phyloP scores from a whole-genome alignment of 2,329 filamentous ascomycete species.

The Cyclaneusma minus region DNA sequence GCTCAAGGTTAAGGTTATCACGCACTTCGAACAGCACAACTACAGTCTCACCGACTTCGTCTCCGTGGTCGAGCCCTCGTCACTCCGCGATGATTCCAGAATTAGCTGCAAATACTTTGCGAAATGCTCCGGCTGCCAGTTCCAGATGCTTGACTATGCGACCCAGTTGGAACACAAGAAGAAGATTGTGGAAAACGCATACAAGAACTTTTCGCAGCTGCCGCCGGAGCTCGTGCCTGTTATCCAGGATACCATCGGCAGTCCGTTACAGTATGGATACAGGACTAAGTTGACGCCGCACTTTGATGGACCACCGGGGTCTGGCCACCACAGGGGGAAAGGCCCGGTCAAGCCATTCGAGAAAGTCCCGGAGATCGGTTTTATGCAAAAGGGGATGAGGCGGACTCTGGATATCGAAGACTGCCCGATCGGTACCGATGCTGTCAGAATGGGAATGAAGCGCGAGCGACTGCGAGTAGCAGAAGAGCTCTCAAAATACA shows the following conservation, averaged over 20 bases:
- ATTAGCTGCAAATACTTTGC: constrained; percentile 78
- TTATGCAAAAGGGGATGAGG: constrained; percentile 71
- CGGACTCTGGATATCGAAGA: constrained; percentile 89
- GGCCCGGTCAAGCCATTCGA: constrained; percentile 40
- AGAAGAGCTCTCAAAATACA: constrained; percentile 54
- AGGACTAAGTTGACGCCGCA: constrained; percentile 94
- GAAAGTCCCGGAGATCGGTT: constrained; percentile 68
- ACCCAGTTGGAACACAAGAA: constrained; percentile 78
- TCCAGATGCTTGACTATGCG: constrained; percentile 87
- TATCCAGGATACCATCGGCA: constrained; percentile 74
- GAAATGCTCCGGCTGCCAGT: constrained; percentile 82
- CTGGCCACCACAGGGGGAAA: constrained; percentile 28
- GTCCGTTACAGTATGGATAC: constrained; percentile 83
- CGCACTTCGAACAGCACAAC: constrained; percentile 46
- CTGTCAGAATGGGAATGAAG: constrained; percentile 65
- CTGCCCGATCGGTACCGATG: constrained; percentile 85
- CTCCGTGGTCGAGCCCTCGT: constrained; percentile 57
- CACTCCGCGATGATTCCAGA: constrained; percentile 59
- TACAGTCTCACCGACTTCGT: constrained; percentile 75
- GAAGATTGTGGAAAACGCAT: constrained; percentile 80
- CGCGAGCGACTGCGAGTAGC: constrained; percentile 64
- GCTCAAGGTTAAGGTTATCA: constrained; percentile 63
- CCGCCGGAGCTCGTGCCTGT: constrained; percentile 58
- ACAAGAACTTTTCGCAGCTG: constrained; percentile 76
- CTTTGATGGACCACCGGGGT: constrained; percentile 62